Evolutionary conservation across 169 alveolate genomes (phyloP), one percentile per base, ranked within the genome.

Genomic region (Cystoisospora suis): DNA sequence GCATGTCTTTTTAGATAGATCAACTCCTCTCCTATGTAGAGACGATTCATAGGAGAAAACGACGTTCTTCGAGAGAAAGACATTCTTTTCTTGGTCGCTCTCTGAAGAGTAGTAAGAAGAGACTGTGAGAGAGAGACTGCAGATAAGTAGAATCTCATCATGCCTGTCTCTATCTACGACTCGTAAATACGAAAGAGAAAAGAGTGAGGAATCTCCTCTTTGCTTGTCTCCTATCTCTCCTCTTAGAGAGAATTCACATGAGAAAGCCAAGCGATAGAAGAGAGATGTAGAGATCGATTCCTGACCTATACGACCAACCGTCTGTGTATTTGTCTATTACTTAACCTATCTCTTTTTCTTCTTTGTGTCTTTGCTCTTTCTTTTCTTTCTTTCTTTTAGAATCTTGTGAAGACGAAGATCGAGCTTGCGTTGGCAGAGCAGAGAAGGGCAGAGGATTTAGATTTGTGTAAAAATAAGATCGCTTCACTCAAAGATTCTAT

Each of bases 371-470:
- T 5, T 40, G 3, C 56, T 72, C 83, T 6, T 6, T 9, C 15
- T 12, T 40, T 23, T 70, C 81, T 23, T n/a, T 9, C 42, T 36
- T 46, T 38, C 65, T 49, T 42, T 36, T 80, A 88, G 92, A 88
- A 88, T 36, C 88, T 88, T 38, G 92, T 88, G 49, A 46, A 58
- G 44, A 83, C 87, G 69, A 88, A 88, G 61, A 83, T 88, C 12
- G 92, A 88, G 45, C 61, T 88, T 34, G 92, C 92, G 27, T 49
- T 83, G 29, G 92, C 92, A 12, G 92, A 88, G 83, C 92, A 88
- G 65, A 80, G 87, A 45, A 40, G 92, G 29, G 88, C 75, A 36
- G 92, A 88, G 59, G 92, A 88, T 58, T 49, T 88, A n/a, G 92
- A 88, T 32, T 72, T 86, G 36, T 88, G 81, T 72, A 88, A 88